phyloP scores from a whole-genome alignment of 306 rosid genomes.

The Dalbergia cultrata region DNA sequence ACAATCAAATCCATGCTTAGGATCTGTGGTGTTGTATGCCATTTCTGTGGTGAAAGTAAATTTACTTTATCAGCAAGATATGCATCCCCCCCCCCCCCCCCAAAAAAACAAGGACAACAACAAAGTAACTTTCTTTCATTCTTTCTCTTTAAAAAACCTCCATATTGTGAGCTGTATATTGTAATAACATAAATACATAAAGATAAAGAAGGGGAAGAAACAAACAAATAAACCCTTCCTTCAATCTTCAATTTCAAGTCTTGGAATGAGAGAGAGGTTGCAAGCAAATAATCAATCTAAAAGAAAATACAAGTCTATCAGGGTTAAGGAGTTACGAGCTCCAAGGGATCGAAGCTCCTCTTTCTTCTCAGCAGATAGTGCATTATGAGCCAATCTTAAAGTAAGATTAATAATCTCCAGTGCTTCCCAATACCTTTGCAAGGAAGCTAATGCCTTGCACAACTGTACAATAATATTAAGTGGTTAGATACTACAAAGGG shows the following conservation, averaged over 20 bases:
- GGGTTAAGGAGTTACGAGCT: constrained; percentile 67
- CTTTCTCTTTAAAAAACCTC: neutral
- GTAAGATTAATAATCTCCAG: constrained; percentile 79
- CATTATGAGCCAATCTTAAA: constrained; percentile 62
- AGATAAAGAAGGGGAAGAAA: constrained; percentile 29
- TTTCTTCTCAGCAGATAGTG: constrained; percentile 66
- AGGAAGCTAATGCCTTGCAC: constrained; percentile 84
- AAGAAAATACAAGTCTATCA: constrained; percentile 29
- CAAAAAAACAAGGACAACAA: too few species aligned
- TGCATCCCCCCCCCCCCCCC: too few species aligned
- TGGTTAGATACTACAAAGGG: constrained; percentile 35
- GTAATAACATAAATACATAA: constrained; percentile 16
- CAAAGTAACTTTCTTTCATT: neutral
- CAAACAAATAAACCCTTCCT: neutral
- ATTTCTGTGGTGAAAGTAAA: constrained; percentile 64
- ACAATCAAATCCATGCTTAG: constrained; percentile 85
- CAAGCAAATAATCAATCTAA: constrained; percentile 28
- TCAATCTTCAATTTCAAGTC: constrained; percentile 26
- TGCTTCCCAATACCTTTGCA: constrained; percentile 83
- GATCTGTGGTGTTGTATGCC: constrained; percentile 85
- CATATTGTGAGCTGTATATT: neutral
- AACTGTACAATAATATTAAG: constrained; percentile 59
- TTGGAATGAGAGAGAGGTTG: constrained; percentile 30
- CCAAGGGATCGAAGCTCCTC: constrained; percentile 90
- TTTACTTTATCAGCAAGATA: constrained; percentile 41